Base-by-base conservation (phyloP, 75 land plant genomes). In the Cryptomeria japonica region DNA sequence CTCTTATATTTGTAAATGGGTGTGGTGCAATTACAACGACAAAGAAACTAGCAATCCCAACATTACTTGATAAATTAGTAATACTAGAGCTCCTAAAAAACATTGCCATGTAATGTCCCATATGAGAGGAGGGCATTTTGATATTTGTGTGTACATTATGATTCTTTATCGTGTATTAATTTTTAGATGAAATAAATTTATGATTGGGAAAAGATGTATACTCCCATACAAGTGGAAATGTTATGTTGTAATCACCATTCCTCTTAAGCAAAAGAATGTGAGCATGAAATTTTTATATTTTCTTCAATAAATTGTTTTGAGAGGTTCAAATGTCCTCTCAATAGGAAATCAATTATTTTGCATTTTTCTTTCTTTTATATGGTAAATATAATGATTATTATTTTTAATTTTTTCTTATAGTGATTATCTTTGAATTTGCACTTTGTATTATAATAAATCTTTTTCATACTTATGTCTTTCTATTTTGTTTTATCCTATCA, bases 1-100 rank as follows among this genome's bases (percentile, higher is more conserved):
- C 90, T 19, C 88, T 92, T 16, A 86, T 39, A 37, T 92, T 92
- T 86, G 93, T 90, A 64, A 89, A 89, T 82, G 93, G 88, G 14
- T 92, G 90, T 77, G 93, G 93, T 14, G 93, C 93, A 39, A 91
- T 92, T n/a, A 87, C 93, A 18, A 89, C 93, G 13, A 92, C 90
- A 19, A 87, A 91, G 89, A 85, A 93, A 78, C 93, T 93, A 38
- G 93, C 93, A 36, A 92, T 92, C 46, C 93, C 93, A 16, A 89
- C 93, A 76, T 31, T 92, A 85, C 93, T 93, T 4, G 83, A 88
- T 13, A 51, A 84, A 44, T 13, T 87, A 14, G 84, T 86, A 11
- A 92, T 88, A 18, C 80, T 90, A 28, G 51, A 86, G 42, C 37
- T 90, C 22, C 80, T 90, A 51, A 85, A 89, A 9, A 47, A 83